Evolutionary conservation across 495 filamentous ascomycete genomes (phyloP).

Genomic region (Jackrogersella minutella): DNA sequence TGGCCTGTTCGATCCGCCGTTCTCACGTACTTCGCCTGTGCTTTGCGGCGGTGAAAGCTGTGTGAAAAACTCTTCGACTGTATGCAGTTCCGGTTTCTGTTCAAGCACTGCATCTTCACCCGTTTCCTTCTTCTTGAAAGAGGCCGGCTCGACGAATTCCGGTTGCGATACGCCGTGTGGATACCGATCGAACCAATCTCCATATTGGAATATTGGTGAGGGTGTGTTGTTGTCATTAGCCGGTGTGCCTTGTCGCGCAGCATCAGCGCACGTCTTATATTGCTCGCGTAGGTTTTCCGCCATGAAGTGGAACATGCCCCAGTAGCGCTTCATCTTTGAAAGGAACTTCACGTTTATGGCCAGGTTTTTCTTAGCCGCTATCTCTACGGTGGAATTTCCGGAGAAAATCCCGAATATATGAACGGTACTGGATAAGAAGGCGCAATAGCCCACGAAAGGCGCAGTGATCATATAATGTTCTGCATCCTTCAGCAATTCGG

Average conservation of each 20-base stretch:
- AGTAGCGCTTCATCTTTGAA: slow-evolving; percentile 93
- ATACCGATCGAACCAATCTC: slow-evolving; percentile 97
- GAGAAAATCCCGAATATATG: slow-evolving; percentile 94
- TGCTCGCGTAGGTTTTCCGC: slow-evolving; percentile 90
- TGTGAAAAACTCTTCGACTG: slow-evolving; percentile 94
- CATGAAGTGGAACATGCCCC: slow-evolving; percentile 98
- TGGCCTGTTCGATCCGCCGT: slow-evolving; percentile 42
- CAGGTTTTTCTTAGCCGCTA: slow-evolving; percentile 83
- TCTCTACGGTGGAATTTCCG: slow-evolving; percentile 73
- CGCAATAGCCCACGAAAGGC: slow-evolving; percentile 93
- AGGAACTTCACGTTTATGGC: slow-evolving; percentile 89
- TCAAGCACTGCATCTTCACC: slow-evolving; percentile 83
- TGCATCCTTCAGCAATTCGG: slow-evolving; percentile 79
- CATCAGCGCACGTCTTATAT: slow-evolving; percentile 86
- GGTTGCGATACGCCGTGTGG: slow-evolving; percentile 87
- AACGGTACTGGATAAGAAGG: slow-evolving; percentile 89
- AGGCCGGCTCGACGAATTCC: slow-evolving; percentile 82
- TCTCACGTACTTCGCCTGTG: slow-evolving; percentile 43
- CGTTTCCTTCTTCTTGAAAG: slow-evolving; percentile 71
- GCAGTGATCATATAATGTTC: slow-evolving; percentile 83
- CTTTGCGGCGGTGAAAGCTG: slow-evolving; percentile 74
- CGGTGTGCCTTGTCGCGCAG: slow-evolving; percentile 62
- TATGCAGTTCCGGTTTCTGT: slow-evolving; percentile 87
- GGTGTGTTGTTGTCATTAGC: slow-evolving; percentile 59
- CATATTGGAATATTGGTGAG: slow-evolving; percentile 88